A percentile compares a stretch with the other conserved stretches of the same genome.
Evolutionary conservation across 2,329 filamentous ascomycete genomes (phyloP).

Genomic region (Cladosporium austrohemisphaericum): DNA sequence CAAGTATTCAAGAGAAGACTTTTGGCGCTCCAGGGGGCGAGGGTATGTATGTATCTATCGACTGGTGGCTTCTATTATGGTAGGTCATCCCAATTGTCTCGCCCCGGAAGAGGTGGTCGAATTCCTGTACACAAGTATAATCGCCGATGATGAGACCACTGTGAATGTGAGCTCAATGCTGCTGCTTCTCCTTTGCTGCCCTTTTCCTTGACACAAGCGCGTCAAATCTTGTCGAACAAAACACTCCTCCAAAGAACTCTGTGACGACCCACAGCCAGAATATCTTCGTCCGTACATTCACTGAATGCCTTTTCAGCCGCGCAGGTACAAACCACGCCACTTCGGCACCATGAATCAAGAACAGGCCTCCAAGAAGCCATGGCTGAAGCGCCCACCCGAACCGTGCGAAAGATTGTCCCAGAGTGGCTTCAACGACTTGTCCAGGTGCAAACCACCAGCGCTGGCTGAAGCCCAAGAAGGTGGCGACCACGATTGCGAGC

Average conservation of each 20-base stretch:
- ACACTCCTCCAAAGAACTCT: conserved; percentile 52
- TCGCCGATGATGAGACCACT: too few relatives aligned
- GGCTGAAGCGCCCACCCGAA: conserved; percentile 59
- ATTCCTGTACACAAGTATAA: too few relatives aligned
- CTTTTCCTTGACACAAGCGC: conserved; percentile 40
- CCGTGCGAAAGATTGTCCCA: conserved; percentile 55
- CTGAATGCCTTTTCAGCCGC: conserved; percentile 50
- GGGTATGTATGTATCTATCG: too few relatives aligned
- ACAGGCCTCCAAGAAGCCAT: conserved; percentile 55
- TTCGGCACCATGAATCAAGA: conserved; percentile 65
- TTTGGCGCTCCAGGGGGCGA: too few relatives aligned
- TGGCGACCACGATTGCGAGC: conserved; percentile 54
- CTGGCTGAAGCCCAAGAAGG: conserved; percentile 50
- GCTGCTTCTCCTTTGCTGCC: conserved; percentile 37
- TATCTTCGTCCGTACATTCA: conserved; percentile 44
- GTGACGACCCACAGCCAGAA: conserved; percentile 55
- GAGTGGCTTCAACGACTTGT: conserved; percentile 34
- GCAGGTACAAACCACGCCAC: conserved; percentile 44
- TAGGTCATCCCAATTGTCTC: not conserved
- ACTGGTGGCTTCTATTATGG: not conserved
- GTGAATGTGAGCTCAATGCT: too few relatives aligned
- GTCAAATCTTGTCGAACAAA: conserved; percentile 47
- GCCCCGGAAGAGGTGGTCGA: too few relatives aligned
- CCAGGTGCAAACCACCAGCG: conserved; percentile 53
- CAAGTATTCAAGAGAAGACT: too few relatives aligned